Base-by-base conservation (phyloP, 1,284 basidiomycete genomes). In the Mycosarcoma mackinlayi region DNA sequence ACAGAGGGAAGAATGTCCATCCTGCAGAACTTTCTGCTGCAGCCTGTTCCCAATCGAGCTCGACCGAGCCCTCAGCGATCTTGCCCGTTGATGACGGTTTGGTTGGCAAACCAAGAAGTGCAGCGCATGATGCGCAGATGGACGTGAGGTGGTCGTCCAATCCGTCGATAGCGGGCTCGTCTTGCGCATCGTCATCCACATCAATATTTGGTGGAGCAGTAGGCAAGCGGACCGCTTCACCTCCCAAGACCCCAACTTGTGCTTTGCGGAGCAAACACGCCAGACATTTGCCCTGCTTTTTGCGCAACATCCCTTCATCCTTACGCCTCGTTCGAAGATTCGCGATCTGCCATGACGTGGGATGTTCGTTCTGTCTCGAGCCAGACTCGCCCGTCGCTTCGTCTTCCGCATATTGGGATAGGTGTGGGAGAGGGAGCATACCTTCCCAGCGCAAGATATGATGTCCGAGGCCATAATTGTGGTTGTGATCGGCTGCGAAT, bases 1-100 rank as follows among this genome's bases (percentile, higher is more conserved):
- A 71, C 46, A 71, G 25, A 1, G 68, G 68, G 19, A 71, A 71
- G 18, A 63, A 30, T 30, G 68, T 53, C 63, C 62, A 71, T 24
- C 63, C 68, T 5, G 64, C 45, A 16, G 16, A 11, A 6, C 39
- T 38, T 19, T 34, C 40, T 11, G 49, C 54, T 1, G 13, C 31
- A 30, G 61, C 35, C 24, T 40, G 56, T 10, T 63, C 41, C 55
- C 55, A 63, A 31, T 69, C 51, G 34, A 66, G 57, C 39, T 56
- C 25, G 18, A 49, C 27, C 13, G 14, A 19, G 3, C n/a, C 30
- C 4, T 34, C 23, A 3, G 6, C 16, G 11, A 31, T 28, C 11
- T 7, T 38, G 9, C 14, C 3, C 25, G 21, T 39, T n/a, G 21
- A 18, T 21, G 31, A 1, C 19, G 52, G 19, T 6, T 23, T 44